Conservation (phyloP, 331 rosid species). For the Acacia pycnantha region DNA sequence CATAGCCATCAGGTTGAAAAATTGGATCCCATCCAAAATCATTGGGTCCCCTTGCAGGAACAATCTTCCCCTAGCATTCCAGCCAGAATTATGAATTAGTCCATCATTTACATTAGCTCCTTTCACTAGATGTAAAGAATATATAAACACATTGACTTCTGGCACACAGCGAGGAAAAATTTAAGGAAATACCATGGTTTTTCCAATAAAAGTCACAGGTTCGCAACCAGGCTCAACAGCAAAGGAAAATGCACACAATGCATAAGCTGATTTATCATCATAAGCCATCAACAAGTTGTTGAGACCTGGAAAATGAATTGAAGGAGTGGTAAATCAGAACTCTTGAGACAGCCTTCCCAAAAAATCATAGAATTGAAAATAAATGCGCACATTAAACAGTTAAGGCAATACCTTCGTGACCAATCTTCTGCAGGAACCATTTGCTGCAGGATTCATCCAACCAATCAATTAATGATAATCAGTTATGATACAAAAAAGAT, state of each 20-base stretch:
- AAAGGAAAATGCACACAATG: slow-evolving; percentile 77
- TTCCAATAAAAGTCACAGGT: slow-evolving; percentile 81
- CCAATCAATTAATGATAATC: slow-evolving; percentile 33
- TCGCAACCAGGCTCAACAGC: slow-evolving; percentile 66
- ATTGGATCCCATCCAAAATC: slow-evolving; percentile 98
- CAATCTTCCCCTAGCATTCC: slow-evolving; percentile 72
- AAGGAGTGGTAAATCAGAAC: slow-evolving; percentile 24
- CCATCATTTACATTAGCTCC: background rate
- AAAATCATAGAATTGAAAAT: slow-evolving; percentile 6
- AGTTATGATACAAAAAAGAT: slow-evolving; percentile 2
- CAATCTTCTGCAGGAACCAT: slow-evolving; percentile 98
- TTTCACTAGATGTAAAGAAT: slow-evolving; percentile 11
- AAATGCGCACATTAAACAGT: background rate
- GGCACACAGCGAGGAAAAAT: slow-evolving; percentile 1
- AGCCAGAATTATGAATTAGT: slow-evolving; percentile 16
- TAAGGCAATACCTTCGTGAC: slow-evolving; percentile 71
- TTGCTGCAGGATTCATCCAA: slow-evolving; percentile 65
- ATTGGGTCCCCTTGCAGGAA: slow-evolving; percentile 83
- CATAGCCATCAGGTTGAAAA: slow-evolving; percentile 84
- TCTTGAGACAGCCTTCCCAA: background rate
- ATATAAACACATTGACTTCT: background rate
- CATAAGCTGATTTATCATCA: slow-evolving; percentile 92
- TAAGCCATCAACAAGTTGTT: slow-evolving; percentile 90
- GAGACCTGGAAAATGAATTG: slow-evolving; percentile 60
- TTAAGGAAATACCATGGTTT: slow-evolving; percentile 66